These are phyloP conservation scores for Dendrocalamus sinicus DNA, from an alignment of 176 grass and related monocot genomes.

Conservation along the genomic window DNA sequence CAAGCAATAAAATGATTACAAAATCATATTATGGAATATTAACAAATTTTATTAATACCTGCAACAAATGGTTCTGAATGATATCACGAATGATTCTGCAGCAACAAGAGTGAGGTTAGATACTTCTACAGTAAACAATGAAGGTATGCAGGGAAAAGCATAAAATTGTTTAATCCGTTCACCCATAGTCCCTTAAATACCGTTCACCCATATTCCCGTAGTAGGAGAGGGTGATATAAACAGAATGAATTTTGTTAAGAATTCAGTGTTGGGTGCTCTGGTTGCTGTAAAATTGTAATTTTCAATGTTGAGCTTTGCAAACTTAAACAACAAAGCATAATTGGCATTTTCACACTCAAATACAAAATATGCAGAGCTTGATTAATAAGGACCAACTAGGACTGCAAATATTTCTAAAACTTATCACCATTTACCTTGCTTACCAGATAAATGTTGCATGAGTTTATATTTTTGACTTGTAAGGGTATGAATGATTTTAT, in stretches of 20 bases:
- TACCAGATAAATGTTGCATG: background rate
- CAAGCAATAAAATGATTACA: background rate
- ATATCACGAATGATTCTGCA: slow-evolving; percentile 99
- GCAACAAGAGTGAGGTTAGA: slow-evolving; percentile 48
- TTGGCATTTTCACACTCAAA: slow-evolving; percentile 2
- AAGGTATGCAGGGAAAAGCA: slow-evolving; percentile 4
- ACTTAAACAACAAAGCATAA: background rate
- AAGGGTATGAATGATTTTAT: slow-evolving; percentile 18
- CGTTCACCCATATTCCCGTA: background rate
- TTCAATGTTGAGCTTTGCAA: background rate
- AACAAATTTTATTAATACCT: slow-evolving; percentile 56
- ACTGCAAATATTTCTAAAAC: background rate
- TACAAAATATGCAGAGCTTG: slow-evolving; percentile 17
- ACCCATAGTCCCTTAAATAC: background rate
- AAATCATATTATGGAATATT: slow-evolving; percentile 19
- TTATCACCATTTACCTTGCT: slow-evolving; percentile 7
- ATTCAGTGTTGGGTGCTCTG: slow-evolving; percentile 23
- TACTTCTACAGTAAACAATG: slow-evolving; percentile 21
- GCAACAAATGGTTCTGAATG: slow-evolving; percentile 96
- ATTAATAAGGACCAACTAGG: slow-evolving; percentile 24
- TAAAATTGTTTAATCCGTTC: background rate
- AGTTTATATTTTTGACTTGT: slow-evolving; percentile 15
- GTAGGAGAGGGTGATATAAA: background rate
- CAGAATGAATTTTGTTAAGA: slow-evolving; percentile 1
- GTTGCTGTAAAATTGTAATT: slow-evolving; percentile 21